Conservation (phyloP, 108 stramenopile genomes). For the Skeletonema menzelii region DNA sequence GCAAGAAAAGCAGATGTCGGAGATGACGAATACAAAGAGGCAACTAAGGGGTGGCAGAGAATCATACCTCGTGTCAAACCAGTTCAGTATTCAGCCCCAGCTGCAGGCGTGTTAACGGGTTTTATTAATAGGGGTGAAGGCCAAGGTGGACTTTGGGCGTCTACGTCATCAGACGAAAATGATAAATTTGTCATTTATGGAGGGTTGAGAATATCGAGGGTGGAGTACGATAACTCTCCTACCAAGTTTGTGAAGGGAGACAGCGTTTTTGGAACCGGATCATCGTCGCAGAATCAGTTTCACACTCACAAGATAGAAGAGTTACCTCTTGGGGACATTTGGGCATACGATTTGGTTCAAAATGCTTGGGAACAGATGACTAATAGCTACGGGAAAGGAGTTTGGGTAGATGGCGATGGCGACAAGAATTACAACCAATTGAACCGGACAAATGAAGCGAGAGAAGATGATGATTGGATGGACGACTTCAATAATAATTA, state of each 20-base stretch:
- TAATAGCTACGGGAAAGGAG: conserved; percentile 22
- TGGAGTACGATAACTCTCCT: conserved; percentile 19
- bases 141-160: conserved; percentile 48
- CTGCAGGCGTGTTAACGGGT: conserved; percentile 37
- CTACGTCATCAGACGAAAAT: background rate
- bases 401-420: background rate
- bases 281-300: conserved; percentile 11
- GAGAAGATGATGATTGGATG: conserved; percentile 31
- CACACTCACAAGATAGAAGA: conserved; percentile 27
- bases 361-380: conserved; percentile 42
- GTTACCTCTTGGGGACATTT: conserved; percentile 51
- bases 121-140: conserved; percentile 50
- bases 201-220: conserved; percentile 30
- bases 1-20: conserved; percentile 3
- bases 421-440: background rate
- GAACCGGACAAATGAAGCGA: background rate
- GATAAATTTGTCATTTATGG: conserved; percentile 52
- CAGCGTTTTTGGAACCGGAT: background rate
- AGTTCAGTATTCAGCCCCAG: conserved; percentile 13
- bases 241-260: conserved; percentile 33
- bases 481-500: conserved; percentile 3
- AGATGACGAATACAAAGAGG: background rate
- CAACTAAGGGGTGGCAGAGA: conserved; percentile 39
- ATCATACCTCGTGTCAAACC: conserved; percentile 43
- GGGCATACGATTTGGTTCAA: conserved; percentile 44